Evolutionary conservation across 2,329 filamentous ascomycete species (phyloP).

Genomic region (Trichoderma asperellum): DNA sequence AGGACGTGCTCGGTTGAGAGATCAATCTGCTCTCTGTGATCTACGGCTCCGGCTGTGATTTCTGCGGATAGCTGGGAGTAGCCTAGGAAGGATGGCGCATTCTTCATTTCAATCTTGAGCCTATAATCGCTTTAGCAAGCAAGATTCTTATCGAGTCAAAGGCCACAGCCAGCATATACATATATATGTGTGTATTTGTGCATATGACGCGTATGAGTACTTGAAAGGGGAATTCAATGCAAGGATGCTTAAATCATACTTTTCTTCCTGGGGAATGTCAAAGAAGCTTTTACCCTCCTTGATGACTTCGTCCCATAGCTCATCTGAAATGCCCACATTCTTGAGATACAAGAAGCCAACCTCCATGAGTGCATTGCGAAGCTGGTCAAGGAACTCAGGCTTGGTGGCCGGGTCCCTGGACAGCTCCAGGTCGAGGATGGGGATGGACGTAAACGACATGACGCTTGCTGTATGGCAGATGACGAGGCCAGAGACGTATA

Average conservation of each 20-base stretch:
- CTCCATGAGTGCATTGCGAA: constrained; percentile 77
- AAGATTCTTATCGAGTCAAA: background rate
- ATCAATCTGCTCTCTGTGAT: constrained; percentile 87
- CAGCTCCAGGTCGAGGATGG: constrained; percentile 74
- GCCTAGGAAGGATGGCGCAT: constrained; percentile 71
- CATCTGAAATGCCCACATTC: constrained; percentile 73
- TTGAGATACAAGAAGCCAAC: constrained; percentile 88
- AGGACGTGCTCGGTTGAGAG: constrained; percentile 77
- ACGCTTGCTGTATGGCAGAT: background rate
- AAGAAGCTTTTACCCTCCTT: constrained; percentile 74
- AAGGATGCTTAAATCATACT: constrained; percentile 51
- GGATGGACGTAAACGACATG: constrained; percentile 76
- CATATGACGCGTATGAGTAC: background rate
- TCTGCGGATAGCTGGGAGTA: constrained; percentile 69
- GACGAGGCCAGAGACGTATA: background rate
- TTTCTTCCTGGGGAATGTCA: constrained; percentile 73
- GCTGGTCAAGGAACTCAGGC: constrained; percentile 68
- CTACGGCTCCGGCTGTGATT: constrained; percentile 72
- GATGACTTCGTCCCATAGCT: constrained; percentile 68
- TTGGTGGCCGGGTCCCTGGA: constrained; percentile 69
- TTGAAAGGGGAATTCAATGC: background rate
- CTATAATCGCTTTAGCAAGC: constrained; percentile 40
- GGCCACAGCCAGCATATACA: background rate
- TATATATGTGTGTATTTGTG: background rate
- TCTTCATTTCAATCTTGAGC: constrained; percentile 73